Percentiles rank a stretch among this genome's conserved stretches.
Evolutionary conservation across 352 stramenopile species (phyloP).

Genomic region (Globisporangium perplexum): DNA sequence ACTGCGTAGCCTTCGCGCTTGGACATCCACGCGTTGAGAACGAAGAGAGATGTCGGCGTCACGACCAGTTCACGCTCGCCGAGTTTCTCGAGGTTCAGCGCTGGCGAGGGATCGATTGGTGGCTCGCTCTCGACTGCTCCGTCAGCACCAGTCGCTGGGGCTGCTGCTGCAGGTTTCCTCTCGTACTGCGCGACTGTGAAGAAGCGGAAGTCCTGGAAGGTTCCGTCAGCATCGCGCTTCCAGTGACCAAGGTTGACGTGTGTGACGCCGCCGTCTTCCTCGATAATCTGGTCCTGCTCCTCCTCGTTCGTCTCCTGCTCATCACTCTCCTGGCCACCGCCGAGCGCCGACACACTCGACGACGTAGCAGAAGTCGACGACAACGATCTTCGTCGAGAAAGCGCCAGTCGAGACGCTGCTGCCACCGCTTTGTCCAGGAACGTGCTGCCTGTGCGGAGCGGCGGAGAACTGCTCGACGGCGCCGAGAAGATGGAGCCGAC

Average conservation of each 20-base stretch:
- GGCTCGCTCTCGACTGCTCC: background rate
- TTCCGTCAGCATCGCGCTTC: slow-evolving; percentile 28
- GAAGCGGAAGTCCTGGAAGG: slow-evolving; percentile 42
- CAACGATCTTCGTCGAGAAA: slow-evolving; percentile 20
- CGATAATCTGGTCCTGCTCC: slow-evolving; percentile 13
- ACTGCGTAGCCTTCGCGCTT: slow-evolving; percentile 40
- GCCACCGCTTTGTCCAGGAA: slow-evolving; percentile 72
- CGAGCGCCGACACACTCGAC: slow-evolving; percentile 5
- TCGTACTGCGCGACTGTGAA: slow-evolving; percentile 35
- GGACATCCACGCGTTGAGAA: slow-evolving; percentile 36
- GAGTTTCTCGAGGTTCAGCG: slow-evolving; percentile 19
- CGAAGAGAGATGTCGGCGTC: slow-evolving; percentile 37
- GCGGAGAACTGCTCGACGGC: slow-evolving; percentile 10
- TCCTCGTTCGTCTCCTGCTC: slow-evolving; percentile 12
- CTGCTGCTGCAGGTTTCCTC: background rate
- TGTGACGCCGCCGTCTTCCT: slow-evolving; percentile 16
- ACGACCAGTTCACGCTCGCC: slow-evolving; percentile 70
- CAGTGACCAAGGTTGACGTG: slow-evolving; percentile 42
- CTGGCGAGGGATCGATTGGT: background rate
- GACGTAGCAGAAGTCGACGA: slow-evolving; percentile 21
- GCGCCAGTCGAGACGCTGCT: slow-evolving; percentile 40
- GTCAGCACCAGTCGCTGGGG: background rate
- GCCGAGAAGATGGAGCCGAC: slow-evolving; percentile 9
- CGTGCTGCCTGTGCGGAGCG: slow-evolving; percentile 56
- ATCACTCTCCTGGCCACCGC: slow-evolving; percentile 5